Conservation (phyloP, 805 yeast species). For the Blastobotrys mokoenaii region DNA sequence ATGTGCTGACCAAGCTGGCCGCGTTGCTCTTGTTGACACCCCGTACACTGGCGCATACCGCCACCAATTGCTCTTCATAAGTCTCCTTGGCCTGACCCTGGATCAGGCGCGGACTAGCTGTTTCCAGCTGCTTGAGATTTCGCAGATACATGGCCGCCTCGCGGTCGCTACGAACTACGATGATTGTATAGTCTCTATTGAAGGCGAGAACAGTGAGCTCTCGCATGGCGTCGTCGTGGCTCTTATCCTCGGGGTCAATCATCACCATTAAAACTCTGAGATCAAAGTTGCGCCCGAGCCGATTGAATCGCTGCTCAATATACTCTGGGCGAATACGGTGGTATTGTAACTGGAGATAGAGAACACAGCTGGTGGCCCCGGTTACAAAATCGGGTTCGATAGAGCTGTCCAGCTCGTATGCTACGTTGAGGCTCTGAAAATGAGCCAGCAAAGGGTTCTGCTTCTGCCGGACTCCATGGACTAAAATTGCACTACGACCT, state of each 20-base stretch:
- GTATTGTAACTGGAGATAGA: slow-evolving; percentile 29
- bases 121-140: slow-evolving; percentile 25
- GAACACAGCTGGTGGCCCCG: slow-evolving; percentile 28
- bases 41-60: slow-evolving; percentile 27
- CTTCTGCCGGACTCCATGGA: slow-evolving; percentile 17
- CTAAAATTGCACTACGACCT: slow-evolving; percentile 9
- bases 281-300: slow-evolving; percentile 25
- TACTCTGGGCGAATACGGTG: slow-evolving; percentile 35
- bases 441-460: slow-evolving; percentile 24
- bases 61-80: slow-evolving; percentile 28
- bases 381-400: slow-evolving; percentile 32
- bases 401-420: slow-evolving; percentile 14
- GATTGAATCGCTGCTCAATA: slow-evolving; percentile 29
- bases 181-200: slow-evolving; percentile 25
- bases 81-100: slow-evolving; percentile 24
- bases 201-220: slow-evolving; percentile 29
- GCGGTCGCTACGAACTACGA: slow-evolving; percentile 29
- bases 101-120: slow-evolving; percentile 25
- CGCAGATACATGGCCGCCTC: slow-evolving; percentile 33
- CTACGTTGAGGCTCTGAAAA: slow-evolving; percentile 15
- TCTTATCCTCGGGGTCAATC: slow-evolving; percentile 31
- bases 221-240: slow-evolving; percentile 25
- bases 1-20: slow-evolving; percentile 24
- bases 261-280: slow-evolving; percentile 27
- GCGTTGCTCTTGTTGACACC: slow-evolving; percentile 34